A percentile compares a stretch with the other conserved stretches of the same genome.
Evolutionary conservation across 73 alveolate genomes (phyloP).

Genomic region (Diophrys appendiculata): DNA sequence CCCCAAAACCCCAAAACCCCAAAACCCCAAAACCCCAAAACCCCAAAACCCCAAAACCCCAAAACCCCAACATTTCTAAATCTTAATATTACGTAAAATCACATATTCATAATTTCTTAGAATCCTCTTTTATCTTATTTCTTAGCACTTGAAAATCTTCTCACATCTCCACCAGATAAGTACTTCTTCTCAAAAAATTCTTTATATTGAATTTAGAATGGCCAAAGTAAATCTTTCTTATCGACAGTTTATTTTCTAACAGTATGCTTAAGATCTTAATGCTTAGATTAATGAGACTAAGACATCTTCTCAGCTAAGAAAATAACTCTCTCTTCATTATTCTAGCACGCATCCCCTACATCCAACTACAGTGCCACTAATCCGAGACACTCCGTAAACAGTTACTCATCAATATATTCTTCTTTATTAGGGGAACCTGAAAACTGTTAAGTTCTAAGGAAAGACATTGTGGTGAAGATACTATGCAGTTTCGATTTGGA

Average conservation of each 20-base stretch:
- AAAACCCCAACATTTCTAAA: too few relatives aligned
- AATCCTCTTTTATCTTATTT: too few relatives aligned
- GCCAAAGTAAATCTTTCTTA: not conserved
- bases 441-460: not conserved
- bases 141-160: too few relatives aligned
- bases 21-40: too few relatives aligned
- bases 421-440: not conserved
- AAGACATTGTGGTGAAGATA: not conserved
- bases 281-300: not conserved
- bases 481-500: not conserved
- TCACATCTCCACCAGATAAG: too few relatives aligned
- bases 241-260: not conserved
- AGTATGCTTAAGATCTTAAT: not conserved
- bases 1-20: too few relatives aligned
- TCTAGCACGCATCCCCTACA: not conserved
- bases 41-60: too few relatives aligned
- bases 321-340: not conserved
- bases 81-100: too few relatives aligned
- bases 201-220: not conserved
- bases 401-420: not conserved
- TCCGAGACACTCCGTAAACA: not conserved
- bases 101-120: too few relatives aligned
- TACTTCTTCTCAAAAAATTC: not conserved
- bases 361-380: not conserved
- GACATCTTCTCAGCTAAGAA: conserved; percentile 1